Conservation (phyloP, 1,284 basidiomycete genomes). For the Moesziomyces sp. region DNA sequence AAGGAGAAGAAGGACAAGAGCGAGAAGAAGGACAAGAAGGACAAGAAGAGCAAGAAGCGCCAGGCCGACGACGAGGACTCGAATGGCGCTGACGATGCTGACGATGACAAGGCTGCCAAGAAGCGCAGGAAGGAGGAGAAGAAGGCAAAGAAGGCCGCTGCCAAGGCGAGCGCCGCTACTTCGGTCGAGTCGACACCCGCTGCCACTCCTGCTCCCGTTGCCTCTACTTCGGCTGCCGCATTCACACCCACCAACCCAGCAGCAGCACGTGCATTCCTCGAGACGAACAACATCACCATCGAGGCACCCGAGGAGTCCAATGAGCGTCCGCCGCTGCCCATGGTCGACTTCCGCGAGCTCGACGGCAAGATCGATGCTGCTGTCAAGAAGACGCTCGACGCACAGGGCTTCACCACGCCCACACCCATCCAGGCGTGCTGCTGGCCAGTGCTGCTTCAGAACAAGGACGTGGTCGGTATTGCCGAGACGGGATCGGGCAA, state of each 20-base stretch:
- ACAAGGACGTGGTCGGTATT: conserved; percentile 91
- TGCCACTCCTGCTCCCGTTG: conserved; percentile 43
- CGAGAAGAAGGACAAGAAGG: conserved; percentile 67
- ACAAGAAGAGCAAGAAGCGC: conserved; percentile 60
- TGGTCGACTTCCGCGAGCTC: conserved; percentile 81
- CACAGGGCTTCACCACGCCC: conserved; percentile 80
- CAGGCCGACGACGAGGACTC: conserved; percentile 46
- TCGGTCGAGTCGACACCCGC: conserved; percentile 37
- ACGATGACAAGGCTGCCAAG: conserved; percentile 67
- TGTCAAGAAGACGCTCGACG: conserved; percentile 73
- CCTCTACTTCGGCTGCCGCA: conserved; percentile 40
- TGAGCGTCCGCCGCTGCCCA: conserved; percentile 71
- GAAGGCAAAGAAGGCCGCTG: conserved; percentile 46
- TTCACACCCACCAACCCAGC: conserved; percentile 61
- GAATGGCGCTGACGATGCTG: conserved; percentile 18
- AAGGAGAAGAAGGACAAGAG: conserved; percentile 66
- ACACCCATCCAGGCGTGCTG: conserved; percentile 96
- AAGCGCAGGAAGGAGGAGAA: conserved; percentile 64
- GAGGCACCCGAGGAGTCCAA: conserved; percentile 68
- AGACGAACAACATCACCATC: conserved; percentile 65
- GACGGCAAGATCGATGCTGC: conserved; percentile 76
- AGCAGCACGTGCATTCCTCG: conserved; percentile 61
- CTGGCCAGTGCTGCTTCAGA: conserved; percentile 87
- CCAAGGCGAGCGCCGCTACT: conserved; percentile 37
- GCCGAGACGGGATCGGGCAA: conserved; percentile 94